Percentiles rank a stretch among this genome's conserved stretches.
Evolutionary conservation across 306 rosid species (phyloP).

Genomic region (Cicer judaicum): DNA sequence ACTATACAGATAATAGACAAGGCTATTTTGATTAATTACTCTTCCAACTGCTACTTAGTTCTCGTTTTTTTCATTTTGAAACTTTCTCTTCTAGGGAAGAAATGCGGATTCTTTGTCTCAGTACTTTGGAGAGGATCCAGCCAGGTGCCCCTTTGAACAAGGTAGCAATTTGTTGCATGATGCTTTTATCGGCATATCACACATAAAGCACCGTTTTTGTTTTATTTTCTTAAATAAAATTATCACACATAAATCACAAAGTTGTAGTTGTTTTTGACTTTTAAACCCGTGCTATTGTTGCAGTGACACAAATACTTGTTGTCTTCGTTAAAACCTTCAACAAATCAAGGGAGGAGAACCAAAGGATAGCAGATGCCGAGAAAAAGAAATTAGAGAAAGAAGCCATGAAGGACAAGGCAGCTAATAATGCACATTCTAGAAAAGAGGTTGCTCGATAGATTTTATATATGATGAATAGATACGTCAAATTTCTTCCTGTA

Average conservation of each 20-base stretch:
- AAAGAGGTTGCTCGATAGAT: slow-evolving; percentile 53
- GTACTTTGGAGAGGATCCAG: slow-evolving; percentile 99
- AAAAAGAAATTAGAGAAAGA: slow-evolving; percentile 90
- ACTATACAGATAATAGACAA: neutral
- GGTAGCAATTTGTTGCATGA: slow-evolving; percentile 52
- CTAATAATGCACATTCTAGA: slow-evolving; percentile 49
- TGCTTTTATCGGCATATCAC: neutral
- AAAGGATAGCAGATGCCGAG: slow-evolving; percentile 82
- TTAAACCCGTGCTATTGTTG: slow-evolving; percentile 41
- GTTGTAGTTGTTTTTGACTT: neutral
- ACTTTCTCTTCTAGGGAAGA: slow-evolving; percentile 78
- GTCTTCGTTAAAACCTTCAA: slow-evolving; percentile 88
- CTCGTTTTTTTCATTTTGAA: slow-evolving; percentile 34
- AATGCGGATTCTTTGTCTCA: slow-evolving; percentile 95
- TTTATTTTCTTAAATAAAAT: no score
- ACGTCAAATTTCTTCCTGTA: no score
- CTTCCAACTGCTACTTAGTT: slow-evolving; percentile 35
- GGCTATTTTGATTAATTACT: slow-evolving; percentile 21
- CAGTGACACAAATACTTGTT: slow-evolving; percentile 89
- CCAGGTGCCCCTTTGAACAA: slow-evolving; percentile 98
- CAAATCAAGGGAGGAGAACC: slow-evolving; percentile 95
- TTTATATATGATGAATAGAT: neutral
- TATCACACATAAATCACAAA: neutral
- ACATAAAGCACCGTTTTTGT: neutral
- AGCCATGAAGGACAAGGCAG: slow-evolving; percentile 81